A percentile compares a stretch with the other conserved stretches of the same genome.
These are phyloP conservation scores for Mytilinidion resinicola DNA, from an alignment of 495 filamentous ascomycete genomes.

Conservation along the genomic window DNA sequence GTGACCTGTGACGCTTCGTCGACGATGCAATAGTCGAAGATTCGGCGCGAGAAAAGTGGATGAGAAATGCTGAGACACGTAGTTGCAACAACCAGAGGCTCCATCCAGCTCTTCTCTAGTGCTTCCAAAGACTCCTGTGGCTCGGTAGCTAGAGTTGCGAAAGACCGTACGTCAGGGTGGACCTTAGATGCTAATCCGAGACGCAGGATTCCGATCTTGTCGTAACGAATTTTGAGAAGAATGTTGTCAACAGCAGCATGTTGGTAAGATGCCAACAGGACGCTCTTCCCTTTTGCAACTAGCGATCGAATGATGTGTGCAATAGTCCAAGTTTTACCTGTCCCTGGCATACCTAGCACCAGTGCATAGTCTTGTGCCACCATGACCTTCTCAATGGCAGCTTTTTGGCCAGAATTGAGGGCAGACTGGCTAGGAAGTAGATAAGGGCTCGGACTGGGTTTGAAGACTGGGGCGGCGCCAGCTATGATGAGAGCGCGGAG, in stretches of 20 bases:
- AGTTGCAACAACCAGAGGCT: conserved; percentile 82
- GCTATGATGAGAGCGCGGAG: conserved; percentile 75
- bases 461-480: conserved; percentile 65
- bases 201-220: conserved; percentile 73
- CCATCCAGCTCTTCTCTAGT: conserved; percentile 71
- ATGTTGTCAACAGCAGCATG: conserved; percentile 98
- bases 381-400: conserved; percentile 89
- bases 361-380: conserved; percentile 89
- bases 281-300: conserved; percentile 81
- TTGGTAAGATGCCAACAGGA: conserved; percentile 89
- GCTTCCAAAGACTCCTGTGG: conserved; percentile 73
- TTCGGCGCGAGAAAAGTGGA: conserved; percentile 75
- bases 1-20: conserved; percentile 98
- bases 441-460: conserved; percentile 53
- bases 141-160: conserved; percentile 67
- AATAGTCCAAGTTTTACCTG: conserved; percentile 96
- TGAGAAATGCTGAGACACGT: conserved; percentile 91
- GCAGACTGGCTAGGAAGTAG: conserved; percentile 48
- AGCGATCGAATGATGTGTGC: conserved; percentile 93
- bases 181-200: conserved; percentile 78
- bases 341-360: conserved; percentile 95
- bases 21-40: conserved; percentile 96
- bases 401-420: conserved; percentile 80
- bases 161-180: conserved; percentile 76
- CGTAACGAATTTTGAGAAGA: conserved; percentile 76